Base-by-base conservation (phyloP, 2,329 filamentous ascomycete species). In the Monilinia aucupariae region DNA sequence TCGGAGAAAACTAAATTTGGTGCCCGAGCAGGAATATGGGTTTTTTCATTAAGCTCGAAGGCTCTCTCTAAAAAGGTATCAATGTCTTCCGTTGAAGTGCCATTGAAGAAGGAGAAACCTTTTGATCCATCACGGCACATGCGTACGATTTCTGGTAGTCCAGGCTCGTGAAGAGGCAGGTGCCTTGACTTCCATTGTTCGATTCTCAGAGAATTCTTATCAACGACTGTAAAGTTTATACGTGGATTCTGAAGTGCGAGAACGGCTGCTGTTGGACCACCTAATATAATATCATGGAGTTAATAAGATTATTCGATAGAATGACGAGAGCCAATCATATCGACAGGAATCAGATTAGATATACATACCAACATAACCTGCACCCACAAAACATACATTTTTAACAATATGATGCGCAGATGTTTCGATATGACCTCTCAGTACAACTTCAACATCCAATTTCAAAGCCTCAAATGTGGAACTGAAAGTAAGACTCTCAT, bases 91-190 rank as follows among this genome's bases (percentile, higher is more conserved):
- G 69, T 72, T 49, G 55, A 62, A 8, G 76, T 71, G 56, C 76
- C 74, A 47, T 77, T 79, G 61, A 71, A 65, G 61, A 83, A 74
- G 48, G 70, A 68, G 66, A 76, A 79, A 50, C 76, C 73, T 63
- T 77, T 80, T 45, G 79, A 77, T 47, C 84, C 84, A 70, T 87
- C 84, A 61, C 87, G 82, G 59, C 85, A 82, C 54, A 85, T 78
- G 65, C 84, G 81, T 39, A 92, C 84, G 64, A 92, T 83, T 56
- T 90, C 82, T 61, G 81, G 77, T 32, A 93, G 79, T 13, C 86
- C 87, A 0, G 88, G 87, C 75, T 93, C 90, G 75, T 90, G 87
- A 66, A 92, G 89, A 50, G 90, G 90, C 20, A 91, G 82, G 67
- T 88, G 82, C 51, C 81, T 79, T 1, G 88, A 90, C 69, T 90